Evolutionary conservation across 257 asterid species (phyloP).

Genomic region (Jaltomata sinuosa): DNA sequence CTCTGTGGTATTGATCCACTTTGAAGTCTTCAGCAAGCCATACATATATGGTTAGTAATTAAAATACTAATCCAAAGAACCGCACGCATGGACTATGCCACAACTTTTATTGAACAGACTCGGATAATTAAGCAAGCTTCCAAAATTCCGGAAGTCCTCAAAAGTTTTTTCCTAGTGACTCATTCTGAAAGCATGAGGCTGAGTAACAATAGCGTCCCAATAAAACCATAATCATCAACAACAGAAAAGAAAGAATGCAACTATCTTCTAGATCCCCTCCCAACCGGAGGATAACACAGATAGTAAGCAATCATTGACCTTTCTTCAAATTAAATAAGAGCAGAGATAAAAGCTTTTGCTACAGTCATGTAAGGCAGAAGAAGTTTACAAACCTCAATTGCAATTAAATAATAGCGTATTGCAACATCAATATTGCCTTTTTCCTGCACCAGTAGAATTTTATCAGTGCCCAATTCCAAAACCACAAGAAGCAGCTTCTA

Average conservation of each 20-base stretch:
- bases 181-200: background rate
- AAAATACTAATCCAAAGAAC: background rate
- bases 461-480: slow-evolving; percentile 4
- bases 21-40: background rate
- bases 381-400: slow-evolving; percentile 76
- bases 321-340: background rate
- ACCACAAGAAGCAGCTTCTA: slow-evolving; percentile 4
- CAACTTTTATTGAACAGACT: background rate
- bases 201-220: background rate
- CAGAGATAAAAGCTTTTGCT: background rate
- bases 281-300: background rate
- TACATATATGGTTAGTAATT: background rate
- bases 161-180: background rate
- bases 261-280: background rate
- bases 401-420: slow-evolving; percentile 85
- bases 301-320: background rate
- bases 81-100: background rate
- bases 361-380: background rate
- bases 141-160: background rate
- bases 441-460: slow-evolving; percentile 48
- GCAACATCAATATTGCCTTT: slow-evolving; percentile 94
- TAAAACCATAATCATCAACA: background rate
- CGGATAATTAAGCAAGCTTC: background rate
- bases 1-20: background rate
- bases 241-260: background rate